phyloP scores from a whole-genome alignment of 139 green algal genomes.

The Coelastrella sp. region DNA sequence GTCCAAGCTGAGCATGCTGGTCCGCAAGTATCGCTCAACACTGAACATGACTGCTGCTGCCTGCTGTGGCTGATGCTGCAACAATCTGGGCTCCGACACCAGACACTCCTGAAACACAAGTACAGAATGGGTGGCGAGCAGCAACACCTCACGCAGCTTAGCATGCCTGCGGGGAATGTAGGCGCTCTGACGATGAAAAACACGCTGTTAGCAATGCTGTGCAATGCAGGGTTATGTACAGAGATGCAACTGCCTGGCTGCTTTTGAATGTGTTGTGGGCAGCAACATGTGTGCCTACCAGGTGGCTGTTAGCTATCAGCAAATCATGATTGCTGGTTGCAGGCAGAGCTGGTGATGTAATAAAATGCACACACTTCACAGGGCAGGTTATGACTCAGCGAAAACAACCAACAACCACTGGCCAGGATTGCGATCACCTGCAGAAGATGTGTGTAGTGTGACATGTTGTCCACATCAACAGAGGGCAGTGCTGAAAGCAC shows the following conservation, averaged over 20 bases:
- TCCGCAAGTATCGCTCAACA: not conserved
- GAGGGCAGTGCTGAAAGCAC: not conserved
- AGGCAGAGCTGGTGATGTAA: too few relatives aligned
- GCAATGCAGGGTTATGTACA: too few relatives aligned
- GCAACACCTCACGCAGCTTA: not conserved
- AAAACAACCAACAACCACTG: too few relatives aligned
- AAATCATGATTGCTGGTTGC: too few relatives aligned
- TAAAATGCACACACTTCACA: too few relatives aligned
- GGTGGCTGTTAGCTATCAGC: too few relatives aligned
- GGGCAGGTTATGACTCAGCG: too few relatives aligned
- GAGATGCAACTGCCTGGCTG: too few relatives aligned
- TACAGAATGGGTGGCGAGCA: not conserved
- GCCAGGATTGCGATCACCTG: too few relatives aligned
- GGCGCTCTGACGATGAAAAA: not conserved
- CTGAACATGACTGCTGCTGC: not conserved
- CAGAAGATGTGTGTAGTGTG: not conserved
- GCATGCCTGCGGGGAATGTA: not conserved
- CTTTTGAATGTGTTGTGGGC: too few relatives aligned
- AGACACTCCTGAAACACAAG: not conserved
- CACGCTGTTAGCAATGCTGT: too few relatives aligned
- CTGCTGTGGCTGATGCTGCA: conserved; percentile 1
- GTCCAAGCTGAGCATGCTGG: not conserved
- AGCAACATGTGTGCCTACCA: too few relatives aligned
- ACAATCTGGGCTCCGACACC: not conserved
- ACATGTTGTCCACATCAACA: not conserved